Conservation (phyloP, 176 grass and related monocot species). For the Ananas comosus region DNA sequence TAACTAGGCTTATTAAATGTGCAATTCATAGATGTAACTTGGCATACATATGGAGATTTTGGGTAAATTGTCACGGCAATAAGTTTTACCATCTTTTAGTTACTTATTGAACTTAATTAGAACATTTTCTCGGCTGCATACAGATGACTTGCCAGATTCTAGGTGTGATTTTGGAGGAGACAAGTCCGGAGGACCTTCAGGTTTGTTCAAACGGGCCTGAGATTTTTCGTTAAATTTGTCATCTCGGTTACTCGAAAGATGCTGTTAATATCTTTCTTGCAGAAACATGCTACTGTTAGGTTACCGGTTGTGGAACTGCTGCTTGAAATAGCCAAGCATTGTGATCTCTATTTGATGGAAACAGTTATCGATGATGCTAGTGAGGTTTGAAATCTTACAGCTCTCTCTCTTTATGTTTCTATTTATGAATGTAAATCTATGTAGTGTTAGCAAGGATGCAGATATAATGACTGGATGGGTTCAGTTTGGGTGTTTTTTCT, state of each 20-base stretch:
- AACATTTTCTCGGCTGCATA: background rate
- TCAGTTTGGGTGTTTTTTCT: too few relatives aligned
- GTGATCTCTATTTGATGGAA: conserved; percentile 93
- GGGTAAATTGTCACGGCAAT: background rate
- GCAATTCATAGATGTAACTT: too few relatives aligned
- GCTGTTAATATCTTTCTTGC: conserved; percentile 19
- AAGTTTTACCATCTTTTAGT: conserved; percentile 7
- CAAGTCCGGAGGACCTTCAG: conserved; percentile 74
- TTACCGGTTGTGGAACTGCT: conserved; percentile 54
- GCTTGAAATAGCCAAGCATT: conserved; percentile 49
- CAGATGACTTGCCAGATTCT: conserved; percentile 89
- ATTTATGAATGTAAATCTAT: background rate
- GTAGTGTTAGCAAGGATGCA: background rate
- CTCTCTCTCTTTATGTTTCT: background rate
- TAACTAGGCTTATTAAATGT: background rate
- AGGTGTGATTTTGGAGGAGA: conserved; percentile 81
- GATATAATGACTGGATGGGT: too few relatives aligned
- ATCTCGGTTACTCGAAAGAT: conserved; percentile 12
- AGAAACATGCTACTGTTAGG: conserved; percentile 71
- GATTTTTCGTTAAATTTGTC: background rate
- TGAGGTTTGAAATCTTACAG: conserved; percentile 31
- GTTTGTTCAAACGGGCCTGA: conserved; percentile 22
- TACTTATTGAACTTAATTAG: background rate
- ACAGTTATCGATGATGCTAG: conserved; percentile 82
- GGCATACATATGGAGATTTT: background rate